These are phyloP conservation scores for Metschnikowia arizonensis DNA, from an alignment of 805 yeast species.

Conservation along the genomic window DNA sequence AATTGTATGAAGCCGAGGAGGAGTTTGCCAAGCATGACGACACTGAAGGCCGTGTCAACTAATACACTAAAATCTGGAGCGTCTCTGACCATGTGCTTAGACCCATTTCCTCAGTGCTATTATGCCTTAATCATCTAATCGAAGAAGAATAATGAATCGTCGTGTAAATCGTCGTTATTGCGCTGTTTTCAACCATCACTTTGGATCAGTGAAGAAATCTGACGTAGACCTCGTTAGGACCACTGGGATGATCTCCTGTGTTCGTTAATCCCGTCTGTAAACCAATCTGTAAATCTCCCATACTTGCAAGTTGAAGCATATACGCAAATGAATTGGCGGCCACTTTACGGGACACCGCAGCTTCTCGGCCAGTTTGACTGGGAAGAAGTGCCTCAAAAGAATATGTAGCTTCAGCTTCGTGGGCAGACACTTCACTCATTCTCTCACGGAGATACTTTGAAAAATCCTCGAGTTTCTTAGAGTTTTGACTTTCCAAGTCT, in stretches of 20 bases:
- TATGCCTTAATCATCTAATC: not conserved
- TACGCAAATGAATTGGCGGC: slow-evolving; percentile 17
- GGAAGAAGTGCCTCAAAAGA: slow-evolving; percentile 14
- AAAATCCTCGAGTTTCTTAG: slow-evolving; percentile 7
- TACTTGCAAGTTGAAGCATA: slow-evolving; percentile 14
- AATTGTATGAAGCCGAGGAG: slow-evolving; percentile 51
- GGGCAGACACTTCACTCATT: slow-evolving; percentile 2
- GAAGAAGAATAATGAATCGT: no score
- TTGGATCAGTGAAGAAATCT: not conserved
- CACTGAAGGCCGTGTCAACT: slow-evolving; percentile 24
- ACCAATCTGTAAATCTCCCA: not conserved
- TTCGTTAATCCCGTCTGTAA: no score
- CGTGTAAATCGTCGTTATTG: no score
- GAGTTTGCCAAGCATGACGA: slow-evolving; percentile 40
- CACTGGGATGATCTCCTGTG: not conserved
- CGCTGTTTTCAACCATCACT: no score
- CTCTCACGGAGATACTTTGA: slow-evolving; percentile 10
- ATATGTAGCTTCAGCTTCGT: not conserved
- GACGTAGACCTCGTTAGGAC: not conserved
- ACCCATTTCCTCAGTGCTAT: slow-evolving; percentile 1
- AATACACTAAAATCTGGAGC: slow-evolving; percentile 7
- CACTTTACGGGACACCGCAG: slow-evolving; percentile 7
- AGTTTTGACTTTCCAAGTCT: not conserved
- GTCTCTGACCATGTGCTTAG: not conserved
- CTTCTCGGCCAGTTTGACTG: slow-evolving; percentile 3